phyloP scores from a whole-genome alignment of 805 yeast species.

The Nakazawaea peltata region DNA sequence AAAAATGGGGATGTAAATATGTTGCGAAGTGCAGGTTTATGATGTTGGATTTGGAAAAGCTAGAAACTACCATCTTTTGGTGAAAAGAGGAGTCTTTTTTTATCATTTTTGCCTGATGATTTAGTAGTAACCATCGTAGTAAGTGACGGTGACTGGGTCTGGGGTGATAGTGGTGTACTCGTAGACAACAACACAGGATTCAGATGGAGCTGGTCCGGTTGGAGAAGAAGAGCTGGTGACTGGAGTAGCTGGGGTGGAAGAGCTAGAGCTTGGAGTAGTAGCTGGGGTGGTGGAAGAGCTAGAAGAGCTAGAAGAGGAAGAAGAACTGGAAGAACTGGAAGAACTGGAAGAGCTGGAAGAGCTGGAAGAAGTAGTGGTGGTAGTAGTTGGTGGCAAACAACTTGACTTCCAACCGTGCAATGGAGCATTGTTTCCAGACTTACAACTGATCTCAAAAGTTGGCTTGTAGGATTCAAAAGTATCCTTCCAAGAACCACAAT shows the following conservation, averaged over 20 bases:
- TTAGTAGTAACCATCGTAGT: not conserved
- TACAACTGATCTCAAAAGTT: slow-evolving; percentile 3
- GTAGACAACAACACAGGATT: slow-evolving; percentile 6
- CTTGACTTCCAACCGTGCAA: slow-evolving; percentile 3
- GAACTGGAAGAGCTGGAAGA: not conserved
- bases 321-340: not conserved
- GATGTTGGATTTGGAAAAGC: too few species aligned
- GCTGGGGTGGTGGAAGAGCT: not conserved
- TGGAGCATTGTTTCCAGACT: not conserved
- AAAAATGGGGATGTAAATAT: too few species aligned
- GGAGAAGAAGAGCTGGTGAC: not conserved
- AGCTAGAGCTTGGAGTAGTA: not conserved
- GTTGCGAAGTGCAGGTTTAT: too few species aligned
- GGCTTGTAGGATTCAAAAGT: not conserved
- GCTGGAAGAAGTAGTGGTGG: not conserved
- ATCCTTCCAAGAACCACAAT: slow-evolving; percentile 1
- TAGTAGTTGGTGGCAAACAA: slow-evolving; percentile 1
- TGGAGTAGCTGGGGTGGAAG: not conserved
- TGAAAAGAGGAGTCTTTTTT: too few species aligned
- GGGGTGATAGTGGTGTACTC: slow-evolving; percentile 4
- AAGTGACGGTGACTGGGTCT: slow-evolving; percentile 1
- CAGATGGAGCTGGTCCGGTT: not conserved
- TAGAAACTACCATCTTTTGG: too few species aligned
- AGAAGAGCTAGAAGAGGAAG: not conserved
- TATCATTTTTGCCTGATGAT: too few species aligned